Base-by-base conservation (phyloP, 2,329 filamentous ascomycete genomes). In the Paecilomyces niveus region DNA sequence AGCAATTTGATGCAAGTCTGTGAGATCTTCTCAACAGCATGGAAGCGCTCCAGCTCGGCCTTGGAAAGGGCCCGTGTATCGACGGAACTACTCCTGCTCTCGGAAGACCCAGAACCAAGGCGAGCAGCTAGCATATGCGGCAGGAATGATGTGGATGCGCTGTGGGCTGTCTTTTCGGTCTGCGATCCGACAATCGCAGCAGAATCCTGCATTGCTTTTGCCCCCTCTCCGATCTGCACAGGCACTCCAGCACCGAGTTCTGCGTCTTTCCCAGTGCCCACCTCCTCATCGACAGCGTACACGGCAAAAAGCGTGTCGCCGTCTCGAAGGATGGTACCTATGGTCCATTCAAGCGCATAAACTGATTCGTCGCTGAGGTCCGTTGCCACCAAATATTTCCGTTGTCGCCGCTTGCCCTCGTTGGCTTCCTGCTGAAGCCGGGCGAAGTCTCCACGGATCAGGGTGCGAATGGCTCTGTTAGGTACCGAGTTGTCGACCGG, bases 301-400 rank as follows among this genome's bases (percentile, higher is more conserved):
- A 97, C 90, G 2, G 91, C 92, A 61, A 97, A 86, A 35, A 99
- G 81, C 0, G 93, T 97, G 71, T 99, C 94, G 7, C 94, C 94
- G 66, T 97, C 92, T 54, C 94, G 85, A 31, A 99, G 80, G 5
- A 97, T 92, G 0, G 93, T 97, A 7, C 94, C 94, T 58, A 99
- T 92, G 0, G 93, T 94, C 94, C 94, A 99, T 73, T 99, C 94
- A 32, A 99, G 81, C 1, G 94, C 94, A 72, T 97, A 95, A 6
- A 90, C 90, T 3, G 93, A 92, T 76, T 99, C 94, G 39, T 94
- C 90, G 65, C 92, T 97, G 3, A 97, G 78, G 73, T 99, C 94
- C 0, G 91, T 97, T 2, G 94, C 93, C n/a, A 97, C 92, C 15
- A 99, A 79, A 70, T 97, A 99, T 67, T 94, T 95, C 56, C 94